These are phyloP conservation scores for Boletus reticulatus DNA, from an alignment of 768 basidiomycete genomes.

Conservation along the genomic window DNA sequence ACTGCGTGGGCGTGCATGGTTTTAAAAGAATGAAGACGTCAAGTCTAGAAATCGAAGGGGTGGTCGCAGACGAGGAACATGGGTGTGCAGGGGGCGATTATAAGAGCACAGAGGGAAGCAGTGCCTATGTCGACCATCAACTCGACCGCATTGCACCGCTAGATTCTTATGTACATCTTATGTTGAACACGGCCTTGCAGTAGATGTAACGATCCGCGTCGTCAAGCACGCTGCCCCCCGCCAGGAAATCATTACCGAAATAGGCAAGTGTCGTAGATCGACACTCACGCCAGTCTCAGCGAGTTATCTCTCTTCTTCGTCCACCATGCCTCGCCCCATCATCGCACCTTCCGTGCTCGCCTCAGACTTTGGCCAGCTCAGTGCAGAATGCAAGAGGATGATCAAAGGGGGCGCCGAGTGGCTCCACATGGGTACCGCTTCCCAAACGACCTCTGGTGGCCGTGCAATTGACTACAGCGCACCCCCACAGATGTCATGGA, in stretches of 20 bases:
- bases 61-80: slow-evolving; percentile 5
- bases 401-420: slow-evolving; percentile 94
- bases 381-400: slow-evolving; percentile 96
- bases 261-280: slow-evolving; percentile 29
- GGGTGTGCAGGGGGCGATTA: background rate
- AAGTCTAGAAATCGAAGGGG: background rate
- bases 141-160: background rate
- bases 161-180: no score
- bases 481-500: slow-evolving; percentile 91
- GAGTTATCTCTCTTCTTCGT: slow-evolving; percentile 4
- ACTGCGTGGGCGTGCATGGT: slow-evolving; percentile 32
- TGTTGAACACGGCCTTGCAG: no score
- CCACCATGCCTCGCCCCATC: slow-evolving; percentile 79
- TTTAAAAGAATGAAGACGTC: background rate
- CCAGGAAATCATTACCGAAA: slow-evolving; percentile 1
- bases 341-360: slow-evolving; percentile 97
- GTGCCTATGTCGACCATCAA: background rate
- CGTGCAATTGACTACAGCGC: slow-evolving; percentile 9
- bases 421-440: slow-evolving; percentile 87
- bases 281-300: slow-evolving; percentile 1
- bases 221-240: background rate
- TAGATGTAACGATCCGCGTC: background rate
- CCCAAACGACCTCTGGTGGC: slow-evolving; percentile 2
- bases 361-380: slow-evolving; percentile 93
- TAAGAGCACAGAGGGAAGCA: background rate